Percentiles rank a stretch among this genome's conserved stretches.
Conservation (phyloP, 345 rosid genomes). For the Eucalyptus decipiens region DNA sequence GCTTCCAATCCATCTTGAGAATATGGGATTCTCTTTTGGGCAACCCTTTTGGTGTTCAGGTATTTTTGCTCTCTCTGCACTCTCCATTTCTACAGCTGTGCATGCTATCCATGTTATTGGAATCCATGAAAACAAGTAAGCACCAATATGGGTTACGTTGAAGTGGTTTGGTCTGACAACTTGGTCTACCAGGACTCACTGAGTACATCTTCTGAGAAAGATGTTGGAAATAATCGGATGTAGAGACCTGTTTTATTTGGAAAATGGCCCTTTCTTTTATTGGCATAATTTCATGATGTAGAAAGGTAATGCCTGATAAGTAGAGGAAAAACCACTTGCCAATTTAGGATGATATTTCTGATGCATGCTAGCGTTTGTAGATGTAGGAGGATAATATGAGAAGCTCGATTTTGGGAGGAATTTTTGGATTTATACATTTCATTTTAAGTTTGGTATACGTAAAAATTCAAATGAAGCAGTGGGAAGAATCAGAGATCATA, state of each 20-base stretch:
- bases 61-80: not conserved
- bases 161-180: not conserved
- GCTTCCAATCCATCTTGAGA: constrained; percentile 45
- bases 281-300: not conserved
- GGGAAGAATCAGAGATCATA: not conserved
- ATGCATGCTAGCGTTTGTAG: not conserved
- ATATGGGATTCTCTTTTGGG: constrained; percentile 75
- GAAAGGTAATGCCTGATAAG: not conserved
- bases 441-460: not conserved
- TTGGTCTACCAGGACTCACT: not conserved
- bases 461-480: not conserved
- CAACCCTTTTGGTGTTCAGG: constrained; percentile 55
- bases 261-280: not conserved
- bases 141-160: not conserved
- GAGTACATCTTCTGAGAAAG: not conserved
- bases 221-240: not conserved
- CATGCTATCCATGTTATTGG: not conserved
- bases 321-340: not conserved
- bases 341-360: not conserved
- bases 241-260: not conserved
- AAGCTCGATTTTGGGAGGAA: not conserved
- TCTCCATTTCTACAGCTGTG: not conserved
- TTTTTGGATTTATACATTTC: not conserved
- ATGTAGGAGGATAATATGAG: not conserved
- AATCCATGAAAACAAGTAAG: not conserved